Conservation (phyloP, 352 stramenopile species). For the Pythium volutum region DNA sequence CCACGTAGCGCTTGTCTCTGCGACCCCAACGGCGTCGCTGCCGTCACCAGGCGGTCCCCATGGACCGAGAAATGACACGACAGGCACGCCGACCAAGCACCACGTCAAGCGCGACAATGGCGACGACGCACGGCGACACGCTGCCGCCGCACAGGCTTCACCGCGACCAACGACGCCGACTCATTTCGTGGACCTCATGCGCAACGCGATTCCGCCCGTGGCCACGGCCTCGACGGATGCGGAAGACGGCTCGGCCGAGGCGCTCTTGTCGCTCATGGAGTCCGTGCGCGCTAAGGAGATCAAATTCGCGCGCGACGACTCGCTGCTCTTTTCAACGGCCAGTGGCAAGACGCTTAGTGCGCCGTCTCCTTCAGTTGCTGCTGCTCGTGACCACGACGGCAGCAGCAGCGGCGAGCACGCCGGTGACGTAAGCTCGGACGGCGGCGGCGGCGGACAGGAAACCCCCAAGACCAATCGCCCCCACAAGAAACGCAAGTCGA, state of each 20-base stretch:
- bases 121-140: not conserved
- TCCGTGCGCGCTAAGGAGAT: slow-evolving; percentile 1
- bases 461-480: not conserved
- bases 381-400: not conserved
- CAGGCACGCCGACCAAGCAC: not conserved
- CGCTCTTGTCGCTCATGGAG: slow-evolving; percentile 22
- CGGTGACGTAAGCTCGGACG: slow-evolving; percentile 7
- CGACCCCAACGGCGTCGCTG: not conserved
- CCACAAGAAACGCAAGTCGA: slow-evolving; percentile 27
- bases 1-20: not conserved
- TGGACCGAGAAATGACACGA: not conserved
- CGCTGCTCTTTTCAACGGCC: not conserved
- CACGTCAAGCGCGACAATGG: not conserved
- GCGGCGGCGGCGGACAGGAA: not conserved
- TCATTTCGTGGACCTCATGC: not conserved
- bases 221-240: not conserved
- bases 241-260: slow-evolving; percentile 14
- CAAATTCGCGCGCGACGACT: not conserved
- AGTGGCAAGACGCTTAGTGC: not conserved
- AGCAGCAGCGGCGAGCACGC: slow-evolving; percentile 3
- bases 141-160: not conserved
- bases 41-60: not conserved
- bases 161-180: not conserved
- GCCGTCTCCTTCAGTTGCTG: not conserved
- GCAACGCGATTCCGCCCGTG: not conserved